Evolutionary conservation across 208 protist genomes (phyloP).

Genomic region (Vickermania ingenoplastis): DNA sequence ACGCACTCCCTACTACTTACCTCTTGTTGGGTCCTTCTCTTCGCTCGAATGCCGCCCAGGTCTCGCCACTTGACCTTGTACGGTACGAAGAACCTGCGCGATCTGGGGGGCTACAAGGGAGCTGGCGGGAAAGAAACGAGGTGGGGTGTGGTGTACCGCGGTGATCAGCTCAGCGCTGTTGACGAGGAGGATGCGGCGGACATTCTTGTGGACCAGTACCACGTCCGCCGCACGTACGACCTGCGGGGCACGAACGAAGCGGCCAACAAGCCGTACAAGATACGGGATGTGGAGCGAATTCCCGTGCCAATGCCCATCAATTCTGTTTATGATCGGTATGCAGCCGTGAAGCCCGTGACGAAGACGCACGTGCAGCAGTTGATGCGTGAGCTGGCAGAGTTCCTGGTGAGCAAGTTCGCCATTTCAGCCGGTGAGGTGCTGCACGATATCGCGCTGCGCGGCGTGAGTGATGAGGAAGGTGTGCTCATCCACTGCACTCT

Average conservation of each 20-base stretch:
- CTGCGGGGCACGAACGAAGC: conserved; percentile 17
- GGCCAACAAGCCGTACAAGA: conserved; percentile 15
- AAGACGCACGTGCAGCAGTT: conserved; percentile 4
- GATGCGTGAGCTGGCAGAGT: conserved; percentile 12
- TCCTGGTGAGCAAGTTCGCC: conserved; percentile 10
- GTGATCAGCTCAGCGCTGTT: conserved; percentile 24
- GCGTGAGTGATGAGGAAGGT: conserved; percentile 10
- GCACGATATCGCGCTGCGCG: conserved; percentile 11
- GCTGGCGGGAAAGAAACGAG: conserved; percentile 15
- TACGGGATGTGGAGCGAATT: conserved; percentile 12
- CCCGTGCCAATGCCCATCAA: conserved; percentile 13
- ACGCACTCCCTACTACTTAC: too few species aligned
- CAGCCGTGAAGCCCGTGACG: background rate
- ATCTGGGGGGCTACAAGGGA: conserved; percentile 29
- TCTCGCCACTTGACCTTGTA: too few species aligned
- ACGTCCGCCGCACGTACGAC: conserved; percentile 26
- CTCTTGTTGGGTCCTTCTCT: too few species aligned
- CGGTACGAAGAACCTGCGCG: conserved; percentile 31
- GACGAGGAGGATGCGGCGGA: background rate
- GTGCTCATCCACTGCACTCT: conserved; percentile 34
- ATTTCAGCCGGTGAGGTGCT: conserved; percentile 13
- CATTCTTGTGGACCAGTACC: conserved; percentile 21
- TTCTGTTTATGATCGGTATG: conserved; percentile 3
- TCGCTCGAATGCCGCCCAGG: too few species aligned
- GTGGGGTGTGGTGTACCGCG: conserved; percentile 34